Evolutionary conservation across 1,139 yeast species (phyloP).

Genomic region (Candida frijolesensis): DNA sequence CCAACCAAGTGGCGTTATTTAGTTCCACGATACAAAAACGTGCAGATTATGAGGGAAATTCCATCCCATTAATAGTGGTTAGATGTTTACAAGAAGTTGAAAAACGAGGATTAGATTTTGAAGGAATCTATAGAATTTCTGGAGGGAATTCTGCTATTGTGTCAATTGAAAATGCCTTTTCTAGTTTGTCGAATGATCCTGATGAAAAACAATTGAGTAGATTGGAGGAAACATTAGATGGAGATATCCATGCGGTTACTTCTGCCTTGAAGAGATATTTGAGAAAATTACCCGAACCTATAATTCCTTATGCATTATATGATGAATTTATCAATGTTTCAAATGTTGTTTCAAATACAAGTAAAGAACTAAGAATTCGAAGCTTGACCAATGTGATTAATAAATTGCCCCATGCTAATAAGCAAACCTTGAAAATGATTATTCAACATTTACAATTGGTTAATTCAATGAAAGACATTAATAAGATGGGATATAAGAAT

Average conservation of each 20-base stretch:
- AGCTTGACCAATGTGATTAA: slow-evolving; percentile 34
- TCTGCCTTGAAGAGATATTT: slow-evolving; percentile 85
- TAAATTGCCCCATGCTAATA: slow-evolving; percentile 70
- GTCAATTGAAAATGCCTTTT: slow-evolving; percentile 52
- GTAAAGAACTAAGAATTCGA: slow-evolving; percentile 30
- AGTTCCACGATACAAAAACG: slow-evolving; percentile 58
- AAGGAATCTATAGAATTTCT: slow-evolving; percentile 89
- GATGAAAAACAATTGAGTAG: slow-evolving; percentile 44
- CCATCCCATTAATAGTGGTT: slow-evolving; percentile 70
- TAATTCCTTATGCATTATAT: slow-evolving; percentile 71
- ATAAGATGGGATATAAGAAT: slow-evolving; percentile 81
- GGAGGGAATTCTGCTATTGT: slow-evolving; percentile 84
- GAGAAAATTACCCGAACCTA: slow-evolving; percentile 81
- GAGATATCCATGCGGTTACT: slow-evolving; percentile 86
- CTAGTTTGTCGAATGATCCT: slow-evolving; percentile 25
- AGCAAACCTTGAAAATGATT: slow-evolving; percentile 54
- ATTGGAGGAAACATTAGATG: slow-evolving; percentile 54
- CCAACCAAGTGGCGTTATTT: slow-evolving; percentile 33
- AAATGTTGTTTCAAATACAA: slow-evolving; percentile 33
- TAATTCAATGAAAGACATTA: slow-evolving; percentile 46
- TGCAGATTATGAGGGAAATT: slow-evolving; percentile 58
- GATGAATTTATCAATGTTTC: slow-evolving; percentile 58
- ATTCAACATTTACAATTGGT: slow-evolving; percentile 67
- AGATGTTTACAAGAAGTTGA: slow-evolving; percentile 83
- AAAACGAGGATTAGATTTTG: slow-evolving; percentile 66